These are phyloP conservation scores for Lyophyllum semitale DNA, from an alignment of 768 basidiomycete genomes.

Conservation along the genomic window DNA sequence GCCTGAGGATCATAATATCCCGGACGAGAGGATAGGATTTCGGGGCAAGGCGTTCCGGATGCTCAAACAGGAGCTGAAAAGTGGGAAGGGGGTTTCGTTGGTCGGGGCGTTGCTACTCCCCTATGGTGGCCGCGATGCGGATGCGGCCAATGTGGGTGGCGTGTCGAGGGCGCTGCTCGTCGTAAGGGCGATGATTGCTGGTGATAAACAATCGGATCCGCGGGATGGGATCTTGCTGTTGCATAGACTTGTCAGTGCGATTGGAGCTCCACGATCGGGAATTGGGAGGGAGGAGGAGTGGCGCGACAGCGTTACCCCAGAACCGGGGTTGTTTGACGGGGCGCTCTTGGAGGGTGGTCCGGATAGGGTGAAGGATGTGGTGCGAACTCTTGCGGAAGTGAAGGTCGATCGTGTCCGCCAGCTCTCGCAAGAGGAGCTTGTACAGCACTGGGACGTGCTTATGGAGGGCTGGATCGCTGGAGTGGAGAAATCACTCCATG, in stretches of 20 bases:
- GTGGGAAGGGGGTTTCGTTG: slow-evolving; percentile 45
- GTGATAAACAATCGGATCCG: slow-evolving; percentile 23
- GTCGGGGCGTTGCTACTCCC: slow-evolving; percentile 37
- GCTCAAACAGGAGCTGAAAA: slow-evolving; percentile 47
- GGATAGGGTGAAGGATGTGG: slow-evolving; percentile 23
- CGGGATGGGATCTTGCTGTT: slow-evolving; percentile 37
- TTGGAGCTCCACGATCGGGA: slow-evolving; percentile 20
- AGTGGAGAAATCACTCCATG: slow-evolving; percentile 18
- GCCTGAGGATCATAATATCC: slow-evolving; percentile 6
- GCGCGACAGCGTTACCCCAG: slow-evolving; percentile 24
- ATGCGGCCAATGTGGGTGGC: slow-evolving; percentile 8
- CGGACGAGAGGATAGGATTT: slow-evolving; percentile 18
- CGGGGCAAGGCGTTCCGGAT: slow-evolving; percentile 39
- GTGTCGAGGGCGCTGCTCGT: slow-evolving; percentile 38
- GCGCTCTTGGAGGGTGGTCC: slow-evolving; percentile 31
- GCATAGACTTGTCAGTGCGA: slow-evolving; percentile 31
- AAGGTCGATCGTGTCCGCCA: slow-evolving; percentile 26
- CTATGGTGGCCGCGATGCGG: slow-evolving; percentile 1
- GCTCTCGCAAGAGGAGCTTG: slow-evolving; percentile 40
- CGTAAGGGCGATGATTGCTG: slow-evolving; percentile 38
- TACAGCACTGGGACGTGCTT: slow-evolving; percentile 38
- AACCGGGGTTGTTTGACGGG: slow-evolving; percentile 46
- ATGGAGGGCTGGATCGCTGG: slow-evolving; percentile 37
- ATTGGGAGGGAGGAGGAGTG: slow-evolving; percentile 3
- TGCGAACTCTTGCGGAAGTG: slow-evolving; percentile 28